Evolutionary conservation across 306 rosid genomes (phyloP).

Genomic region (Castanea crenata): DNA sequence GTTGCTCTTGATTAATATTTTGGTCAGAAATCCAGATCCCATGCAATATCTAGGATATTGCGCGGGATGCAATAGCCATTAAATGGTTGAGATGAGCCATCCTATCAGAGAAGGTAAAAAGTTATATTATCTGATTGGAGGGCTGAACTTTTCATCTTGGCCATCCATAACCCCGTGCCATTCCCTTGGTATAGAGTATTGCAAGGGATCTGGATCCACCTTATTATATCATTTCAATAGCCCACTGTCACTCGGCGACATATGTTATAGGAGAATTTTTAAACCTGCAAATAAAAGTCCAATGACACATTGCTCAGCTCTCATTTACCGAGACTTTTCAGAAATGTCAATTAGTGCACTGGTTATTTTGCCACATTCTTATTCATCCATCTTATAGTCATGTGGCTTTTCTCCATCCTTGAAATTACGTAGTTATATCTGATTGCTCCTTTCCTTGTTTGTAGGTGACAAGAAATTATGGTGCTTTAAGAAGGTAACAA

Average conservation of each 20-base stretch:
- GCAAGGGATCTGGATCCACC: too few relatives aligned
- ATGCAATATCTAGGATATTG: neutral
- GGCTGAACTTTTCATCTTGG: too few relatives aligned
- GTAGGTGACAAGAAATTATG: constrained; percentile 88
- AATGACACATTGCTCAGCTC: neutral
- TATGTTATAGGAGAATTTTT: constrained; percentile 1
- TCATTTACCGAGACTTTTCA: neutral
- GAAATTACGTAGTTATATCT: constrained; percentile 2
- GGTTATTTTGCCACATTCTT: neutral
- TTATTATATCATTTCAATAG: neutral
- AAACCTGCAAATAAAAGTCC: neutral
- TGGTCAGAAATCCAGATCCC: neutral
- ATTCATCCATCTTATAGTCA: neutral
- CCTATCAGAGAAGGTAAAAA: too few relatives aligned
- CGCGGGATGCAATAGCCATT: too few relatives aligned
- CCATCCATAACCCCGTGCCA: too few relatives aligned
- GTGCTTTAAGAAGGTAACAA: constrained; percentile 73
- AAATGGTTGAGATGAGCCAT: too few relatives aligned
- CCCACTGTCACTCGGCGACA: neutral
- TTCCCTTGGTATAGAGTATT: too few relatives aligned
- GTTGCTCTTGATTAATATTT: neutral
- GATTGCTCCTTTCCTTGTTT: constrained; percentile 21
- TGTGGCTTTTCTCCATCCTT: neutral
- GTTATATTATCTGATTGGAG: too few relatives aligned
- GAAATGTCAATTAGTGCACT: neutral